phyloP scores from a whole-genome alignment of 192 early-diverging fungal genomes.

The Chytriomyces sp. region DNA sequence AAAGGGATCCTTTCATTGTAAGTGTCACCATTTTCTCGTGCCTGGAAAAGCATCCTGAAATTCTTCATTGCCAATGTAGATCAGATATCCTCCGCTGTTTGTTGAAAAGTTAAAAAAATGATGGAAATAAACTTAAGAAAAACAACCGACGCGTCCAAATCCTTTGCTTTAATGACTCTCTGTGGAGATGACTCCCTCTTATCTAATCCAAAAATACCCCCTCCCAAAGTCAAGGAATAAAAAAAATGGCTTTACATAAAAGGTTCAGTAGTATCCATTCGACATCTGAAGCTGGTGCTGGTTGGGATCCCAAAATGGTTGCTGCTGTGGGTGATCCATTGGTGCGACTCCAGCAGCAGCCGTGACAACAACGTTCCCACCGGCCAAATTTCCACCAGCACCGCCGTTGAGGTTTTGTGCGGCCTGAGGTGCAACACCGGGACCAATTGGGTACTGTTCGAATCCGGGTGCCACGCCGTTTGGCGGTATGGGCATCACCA shows the following conservation, averaged over 20 bases:
- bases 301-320: slow-evolving; percentile 6
- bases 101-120: slow-evolving; percentile 1
- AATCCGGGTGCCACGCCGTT: neutral
- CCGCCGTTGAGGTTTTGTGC: neutral
- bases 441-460: neutral
- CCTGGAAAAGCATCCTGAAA: neutral
- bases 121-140: neutral
- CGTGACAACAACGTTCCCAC: neutral
- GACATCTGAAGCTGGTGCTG: neutral
- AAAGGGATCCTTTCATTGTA: slow-evolving; percentile 40
- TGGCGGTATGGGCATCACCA: neutral
- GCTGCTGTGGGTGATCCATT: neutral
- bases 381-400: neutral
- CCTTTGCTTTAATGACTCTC: neutral
- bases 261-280: slow-evolving; percentile 2
- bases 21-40: slow-evolving; percentile 12
- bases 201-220: too few relatives aligned
- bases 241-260: too few relatives aligned
- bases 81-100: slow-evolving; percentile 32
- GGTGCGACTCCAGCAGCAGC: neutral
- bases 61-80: neutral
- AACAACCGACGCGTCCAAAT: neutral
- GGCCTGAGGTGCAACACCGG: neutral
- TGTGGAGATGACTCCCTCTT: too few relatives aligned
- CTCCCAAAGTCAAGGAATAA: too few relatives aligned